A percentile compares a stretch with the other conserved stretches of the same genome.
phyloP scores from a whole-genome alignment of 805 yeast species.

The Kregervanrija fluxuum region DNA sequence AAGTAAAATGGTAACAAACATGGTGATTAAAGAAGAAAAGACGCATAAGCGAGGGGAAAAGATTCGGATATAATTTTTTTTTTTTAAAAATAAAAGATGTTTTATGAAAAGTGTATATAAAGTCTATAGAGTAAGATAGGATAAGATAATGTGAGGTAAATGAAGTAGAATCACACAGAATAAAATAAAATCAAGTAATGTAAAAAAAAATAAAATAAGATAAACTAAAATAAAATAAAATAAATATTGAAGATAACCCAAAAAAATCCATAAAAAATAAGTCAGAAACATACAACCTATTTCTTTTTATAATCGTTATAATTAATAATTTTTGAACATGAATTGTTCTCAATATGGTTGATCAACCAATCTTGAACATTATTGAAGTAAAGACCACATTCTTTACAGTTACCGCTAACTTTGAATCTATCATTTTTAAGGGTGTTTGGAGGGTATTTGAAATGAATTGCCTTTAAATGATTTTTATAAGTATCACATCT shows the following conservation, averaged over 20 bases:
- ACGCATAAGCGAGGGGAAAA: too few species aligned
- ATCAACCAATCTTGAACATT: slow-evolving; percentile 77
- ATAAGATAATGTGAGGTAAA: not conserved
- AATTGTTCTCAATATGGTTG: slow-evolving; percentile 55
- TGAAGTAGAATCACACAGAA: not conserved
- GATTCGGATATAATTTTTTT: too few species aligned
- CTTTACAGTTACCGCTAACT: slow-evolving; percentile 69
- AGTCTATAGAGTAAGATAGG: too few species aligned
- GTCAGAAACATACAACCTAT: not conserved
- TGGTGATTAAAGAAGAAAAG: too few species aligned
- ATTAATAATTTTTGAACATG: slow-evolving; percentile 27
- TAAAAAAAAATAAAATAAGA: not conserved
- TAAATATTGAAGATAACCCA: not conserved
- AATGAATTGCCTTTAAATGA: slow-evolving; percentile 84
- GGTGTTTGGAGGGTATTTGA: slow-evolving; percentile 82
- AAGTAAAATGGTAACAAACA: not conserved
- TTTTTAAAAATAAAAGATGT: too few species aligned
- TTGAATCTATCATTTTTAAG: slow-evolving; percentile 65
- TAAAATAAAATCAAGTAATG: too few species aligned
- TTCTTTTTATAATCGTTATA: slow-evolving; percentile 1
- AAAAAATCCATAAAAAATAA: not conserved
- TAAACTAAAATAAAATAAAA: not conserved
- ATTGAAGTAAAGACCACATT: slow-evolving; percentile 58
- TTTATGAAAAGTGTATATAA: too few species aligned
- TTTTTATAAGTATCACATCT: slow-evolving; percentile 90